Conservation (phyloP, 192 early-diverging fungal genomes). For the Coemansia sp. region DNA sequence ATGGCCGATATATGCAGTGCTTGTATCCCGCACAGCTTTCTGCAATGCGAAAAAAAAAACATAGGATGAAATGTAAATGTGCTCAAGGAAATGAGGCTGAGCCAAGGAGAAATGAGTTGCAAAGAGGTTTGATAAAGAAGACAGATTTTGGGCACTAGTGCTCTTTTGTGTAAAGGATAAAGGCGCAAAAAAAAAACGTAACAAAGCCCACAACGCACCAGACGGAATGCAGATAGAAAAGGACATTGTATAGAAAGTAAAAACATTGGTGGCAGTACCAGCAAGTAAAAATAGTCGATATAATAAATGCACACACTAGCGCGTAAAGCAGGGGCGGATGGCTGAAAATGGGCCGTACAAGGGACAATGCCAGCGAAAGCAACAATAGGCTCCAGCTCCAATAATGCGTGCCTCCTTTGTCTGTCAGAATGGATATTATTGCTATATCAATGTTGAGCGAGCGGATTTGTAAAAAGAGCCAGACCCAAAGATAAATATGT, state of each 20-base stretch:
- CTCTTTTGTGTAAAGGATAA: conserved; percentile 3
- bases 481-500: no score
- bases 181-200: background rate
- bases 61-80: background rate
- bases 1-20: background rate
- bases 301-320: background rate
- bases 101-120: background rate
- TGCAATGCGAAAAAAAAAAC: conserved; percentile 1
- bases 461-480: background rate
- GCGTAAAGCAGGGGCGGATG: background rate
- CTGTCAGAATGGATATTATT: background rate
- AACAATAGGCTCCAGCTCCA: conserved; percentile 2
- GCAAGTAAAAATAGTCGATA: background rate
- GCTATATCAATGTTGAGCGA: no score
- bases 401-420: background rate
- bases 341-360: background rate
- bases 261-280: background rate
- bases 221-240: background rate
- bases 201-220: background rate
- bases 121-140: conserved; percentile 3
- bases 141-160: background rate
- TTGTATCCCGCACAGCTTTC: background rate
- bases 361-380: background rate
- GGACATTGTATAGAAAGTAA: background rate
- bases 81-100: conserved; percentile 3